Conservation (phyloP, 371 early-diverging fungal species). For the Mortierella sp. region DNA sequence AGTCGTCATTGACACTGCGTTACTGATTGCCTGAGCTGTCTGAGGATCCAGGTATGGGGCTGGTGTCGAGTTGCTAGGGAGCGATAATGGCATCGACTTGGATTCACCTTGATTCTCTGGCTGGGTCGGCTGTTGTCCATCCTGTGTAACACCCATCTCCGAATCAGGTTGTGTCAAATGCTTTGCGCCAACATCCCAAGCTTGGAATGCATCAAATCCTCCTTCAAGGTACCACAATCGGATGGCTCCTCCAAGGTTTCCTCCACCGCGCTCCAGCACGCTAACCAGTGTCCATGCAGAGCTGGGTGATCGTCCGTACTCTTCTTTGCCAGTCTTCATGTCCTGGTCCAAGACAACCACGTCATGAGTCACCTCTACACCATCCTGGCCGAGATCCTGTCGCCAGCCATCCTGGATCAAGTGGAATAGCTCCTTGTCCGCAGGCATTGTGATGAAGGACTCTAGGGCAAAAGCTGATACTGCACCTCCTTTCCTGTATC, state of each 20-base stretch:
- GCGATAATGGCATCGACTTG: slow-evolving; percentile 18
- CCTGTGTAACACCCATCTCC: slow-evolving; percentile 5
- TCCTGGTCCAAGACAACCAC: slow-evolving; percentile 67
- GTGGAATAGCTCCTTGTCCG: slow-evolving; percentile 62
- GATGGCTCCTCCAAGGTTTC: slow-evolving; percentile 32
- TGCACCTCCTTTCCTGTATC: slow-evolving; percentile 66
- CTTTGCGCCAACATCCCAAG: slow-evolving; percentile 47
- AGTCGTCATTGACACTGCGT: slow-evolving; percentile 43
- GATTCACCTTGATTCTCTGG: slow-evolving; percentile 5
- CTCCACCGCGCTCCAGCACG: slow-evolving; percentile 61
- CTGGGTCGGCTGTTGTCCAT: slow-evolving; percentile 14
- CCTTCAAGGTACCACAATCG: slow-evolving; percentile 58
- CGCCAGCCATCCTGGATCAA: slow-evolving; percentile 38
- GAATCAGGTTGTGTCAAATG: slow-evolving; percentile 26
- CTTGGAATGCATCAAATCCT: slow-evolving; percentile 61
- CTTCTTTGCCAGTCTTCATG: slow-evolving; percentile 59
- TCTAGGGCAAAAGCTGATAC: slow-evolving; percentile 69
- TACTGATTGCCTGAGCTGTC: slow-evolving; percentile 41
- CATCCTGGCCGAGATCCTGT: slow-evolving; percentile 14
- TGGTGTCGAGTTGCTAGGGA: slow-evolving; percentile 24
- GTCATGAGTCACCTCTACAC: slow-evolving; percentile 19
- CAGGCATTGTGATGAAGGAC: slow-evolving; percentile 71
- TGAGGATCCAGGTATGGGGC: slow-evolving; percentile 22
- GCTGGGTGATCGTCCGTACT: slow-evolving; percentile 54
- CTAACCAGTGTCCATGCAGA: slow-evolving; percentile 72